Base-by-base conservation (phyloP, 2,329 filamentous ascomycete genomes). In the Ophiocordyceps sinensis region DNA sequence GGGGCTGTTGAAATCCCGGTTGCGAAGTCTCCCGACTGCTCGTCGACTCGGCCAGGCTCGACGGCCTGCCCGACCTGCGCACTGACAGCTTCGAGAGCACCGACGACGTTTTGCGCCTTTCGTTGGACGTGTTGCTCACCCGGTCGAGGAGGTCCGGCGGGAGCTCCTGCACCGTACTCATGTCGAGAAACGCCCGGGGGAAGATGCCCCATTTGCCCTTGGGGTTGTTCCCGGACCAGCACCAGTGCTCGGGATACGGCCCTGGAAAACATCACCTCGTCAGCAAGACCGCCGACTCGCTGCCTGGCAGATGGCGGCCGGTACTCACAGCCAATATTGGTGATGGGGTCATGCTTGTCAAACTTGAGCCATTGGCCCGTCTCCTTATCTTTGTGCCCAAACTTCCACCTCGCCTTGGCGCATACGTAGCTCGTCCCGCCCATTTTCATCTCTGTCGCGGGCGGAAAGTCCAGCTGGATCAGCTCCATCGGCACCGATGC, bases 331-430 rank as follows among this genome's bases (percentile, higher is more conserved):
- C 60, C 62, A 21, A 75, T 85, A 58, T 79, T 85, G 47, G 68
- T 76, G 14, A 82, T 79, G 3, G 69, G 65, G 46, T 84, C 79
- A 17, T 75, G 75, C 53, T 79, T 80, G 28, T 79, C 77, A 51
- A 84, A 74, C 47, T 61, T 66, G n/a, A 77, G 58, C 73, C 73
- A 77, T 11, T 65, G 54, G 26, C 62, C 62, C 19, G 57, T 60
- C 10, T 65, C 61, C 39, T 63, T 62, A 19, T 61, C 57, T 46
- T 65, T 68, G 30, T 65, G 62, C 38, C 61, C 59, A 57, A 72
- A 76, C 53, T 65, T 73, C 72, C 72, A 77, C 43, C 63, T 62
- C 12, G 70, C 61, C 34, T 65, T 62, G 10, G 68, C 73, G 38
- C 63, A 63, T 34, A 73, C 59, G 11, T 62, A 63, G 41, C 66